Evolutionary conservation across 2,329 filamentous ascomycete species (phyloP).

Genomic region (Scedosporium boydii): DNA sequence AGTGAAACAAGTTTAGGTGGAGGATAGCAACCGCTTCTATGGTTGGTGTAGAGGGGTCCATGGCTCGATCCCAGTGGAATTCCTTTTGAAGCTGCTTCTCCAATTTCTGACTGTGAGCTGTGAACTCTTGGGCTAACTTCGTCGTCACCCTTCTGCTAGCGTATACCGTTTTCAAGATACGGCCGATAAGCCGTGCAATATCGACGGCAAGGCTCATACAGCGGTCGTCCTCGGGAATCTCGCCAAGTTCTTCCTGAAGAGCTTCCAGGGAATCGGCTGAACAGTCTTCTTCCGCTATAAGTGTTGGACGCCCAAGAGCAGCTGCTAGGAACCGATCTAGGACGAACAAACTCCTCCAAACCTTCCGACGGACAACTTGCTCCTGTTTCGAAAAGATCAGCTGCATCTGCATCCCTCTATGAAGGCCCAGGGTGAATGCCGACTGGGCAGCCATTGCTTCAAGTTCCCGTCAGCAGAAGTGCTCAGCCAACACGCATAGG

Average conservation of each 20-base stretch:
- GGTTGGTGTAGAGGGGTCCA: not conserved
- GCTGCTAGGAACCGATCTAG: conserved; percentile 55
- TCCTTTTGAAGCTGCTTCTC: conserved; percentile 14
- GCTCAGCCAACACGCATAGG: not conserved
- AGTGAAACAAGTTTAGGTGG: conserved; percentile 52
- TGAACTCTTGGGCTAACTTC: conserved; percentile 46
- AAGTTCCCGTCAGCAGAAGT: conserved; percentile 9
- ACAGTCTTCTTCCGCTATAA: conserved; percentile 54
- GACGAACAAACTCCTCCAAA: conserved; percentile 57
- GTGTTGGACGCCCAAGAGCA: conserved; percentile 51
- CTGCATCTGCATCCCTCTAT: conserved; percentile 47
- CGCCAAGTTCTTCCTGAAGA: conserved; percentile 19
- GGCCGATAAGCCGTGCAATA: conserved; percentile 47
- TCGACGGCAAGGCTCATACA: conserved; percentile 47
- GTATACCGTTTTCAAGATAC: conserved; percentile 50
- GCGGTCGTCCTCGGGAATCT: conserved; percentile 1
- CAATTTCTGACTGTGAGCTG: conserved; percentile 36
- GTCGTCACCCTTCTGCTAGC: conserved; percentile 49
- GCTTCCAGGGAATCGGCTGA: conserved; percentile 34
- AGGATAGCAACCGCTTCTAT: conserved; percentile 48
- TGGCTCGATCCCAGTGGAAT: not conserved
- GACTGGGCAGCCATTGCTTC: conserved; percentile 54
- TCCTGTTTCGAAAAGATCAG: conserved; percentile 38
- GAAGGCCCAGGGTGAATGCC: conserved; percentile 52
- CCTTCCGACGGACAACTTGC: conserved; percentile 39